These are phyloP conservation scores for Kwoniella shandongensis DNA, from an alignment of 768 basidiomycete genomes.

Conservation along the genomic window DNA sequence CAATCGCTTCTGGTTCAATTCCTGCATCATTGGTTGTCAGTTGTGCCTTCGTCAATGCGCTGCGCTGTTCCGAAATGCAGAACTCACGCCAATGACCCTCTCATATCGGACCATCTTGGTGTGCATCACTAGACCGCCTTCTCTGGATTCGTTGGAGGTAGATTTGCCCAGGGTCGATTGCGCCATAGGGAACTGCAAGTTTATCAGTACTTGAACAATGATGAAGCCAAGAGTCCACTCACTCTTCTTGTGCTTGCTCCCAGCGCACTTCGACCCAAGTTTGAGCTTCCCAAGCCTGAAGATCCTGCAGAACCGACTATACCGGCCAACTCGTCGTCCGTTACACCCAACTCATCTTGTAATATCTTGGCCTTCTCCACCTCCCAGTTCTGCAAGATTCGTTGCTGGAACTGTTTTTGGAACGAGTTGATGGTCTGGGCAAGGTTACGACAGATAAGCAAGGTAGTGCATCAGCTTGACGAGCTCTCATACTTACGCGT, in stretches of 20 bases:
- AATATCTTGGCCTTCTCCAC: constrained; percentile 39
- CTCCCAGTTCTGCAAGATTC: constrained; percentile 47
- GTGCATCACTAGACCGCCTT: constrained; percentile 48
- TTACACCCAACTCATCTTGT: constrained; percentile 48
- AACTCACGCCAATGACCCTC: constrained; percentile 75
- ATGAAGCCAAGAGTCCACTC: constrained; percentile 5
- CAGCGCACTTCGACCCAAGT: constrained; percentile 34
- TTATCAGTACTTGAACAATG: not conserved
- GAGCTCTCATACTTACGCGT: constrained; percentile 26
- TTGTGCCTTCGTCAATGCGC: constrained; percentile 58
- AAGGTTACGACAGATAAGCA: not conserved
- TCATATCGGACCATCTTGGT: constrained; percentile 83
- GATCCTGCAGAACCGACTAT: constrained; percentile 12
- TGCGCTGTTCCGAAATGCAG: constrained; percentile 56
- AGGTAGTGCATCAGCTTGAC: not conserved
- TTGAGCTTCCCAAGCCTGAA: constrained; percentile 18
- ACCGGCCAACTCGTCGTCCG: constrained; percentile 41
- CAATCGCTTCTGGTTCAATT: constrained; percentile 38
- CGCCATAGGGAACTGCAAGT: constrained; percentile 39
- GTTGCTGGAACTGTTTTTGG: constrained; percentile 42
- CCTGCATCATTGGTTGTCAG: constrained; percentile 20
- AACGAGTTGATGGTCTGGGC: constrained; percentile 45
- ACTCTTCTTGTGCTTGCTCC: constrained; percentile 42
- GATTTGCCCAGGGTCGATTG: constrained; percentile 25
- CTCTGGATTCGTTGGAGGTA: constrained; percentile 22